These are phyloP conservation scores for Fremontodendron californicum DNA, from an alignment of 345 rosid genomes.

Conservation along the genomic window DNA sequence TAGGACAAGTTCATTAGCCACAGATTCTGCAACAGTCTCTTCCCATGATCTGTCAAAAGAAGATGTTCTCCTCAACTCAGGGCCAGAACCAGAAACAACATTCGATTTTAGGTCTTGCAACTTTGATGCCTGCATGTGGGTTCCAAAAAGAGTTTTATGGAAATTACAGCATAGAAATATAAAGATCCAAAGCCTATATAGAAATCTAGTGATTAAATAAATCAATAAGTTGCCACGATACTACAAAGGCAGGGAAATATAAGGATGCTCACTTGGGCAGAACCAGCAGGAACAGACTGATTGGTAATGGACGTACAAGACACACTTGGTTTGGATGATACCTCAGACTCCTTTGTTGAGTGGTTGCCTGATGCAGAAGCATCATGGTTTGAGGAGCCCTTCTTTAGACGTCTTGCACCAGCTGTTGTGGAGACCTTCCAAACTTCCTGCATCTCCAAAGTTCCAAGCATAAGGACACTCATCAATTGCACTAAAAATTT, in stretches of 20 bases:
- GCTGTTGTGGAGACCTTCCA: constrained; percentile 89
- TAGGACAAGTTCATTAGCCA: constrained; percentile 77
- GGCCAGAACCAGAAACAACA: constrained; percentile 36
- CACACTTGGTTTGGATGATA: constrained; percentile 43
- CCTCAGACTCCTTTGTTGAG: constrained; percentile 57
- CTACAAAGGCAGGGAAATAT: constrained; percentile 3
- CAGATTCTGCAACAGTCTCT: constrained; percentile 86
- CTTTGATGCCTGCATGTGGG: constrained; percentile 45
- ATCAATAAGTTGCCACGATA: constrained; percentile 1
- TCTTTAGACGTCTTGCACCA: constrained; percentile 82
- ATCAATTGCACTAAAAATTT: neutral
- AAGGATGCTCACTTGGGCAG: constrained; percentile 39
- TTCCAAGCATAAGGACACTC: constrained; percentile 12
- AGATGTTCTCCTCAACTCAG: constrained; percentile 81
- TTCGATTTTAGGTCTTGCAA: constrained; percentile 29
- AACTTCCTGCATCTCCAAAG: constrained; percentile 59
- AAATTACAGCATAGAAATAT: neutral
- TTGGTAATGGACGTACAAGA: constrained; percentile 25
- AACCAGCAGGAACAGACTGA: constrained; percentile 34
- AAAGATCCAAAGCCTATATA: neutral
- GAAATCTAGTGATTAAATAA: neutral
- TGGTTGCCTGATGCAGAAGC: constrained; percentile 51
- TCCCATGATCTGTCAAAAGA: constrained; percentile 88
- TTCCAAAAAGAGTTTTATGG: neutral
- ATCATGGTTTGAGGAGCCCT: constrained; percentile 57